phyloP scores from a whole-genome alignment of 148 eudicot species.

The Arbutus unedo region DNA sequence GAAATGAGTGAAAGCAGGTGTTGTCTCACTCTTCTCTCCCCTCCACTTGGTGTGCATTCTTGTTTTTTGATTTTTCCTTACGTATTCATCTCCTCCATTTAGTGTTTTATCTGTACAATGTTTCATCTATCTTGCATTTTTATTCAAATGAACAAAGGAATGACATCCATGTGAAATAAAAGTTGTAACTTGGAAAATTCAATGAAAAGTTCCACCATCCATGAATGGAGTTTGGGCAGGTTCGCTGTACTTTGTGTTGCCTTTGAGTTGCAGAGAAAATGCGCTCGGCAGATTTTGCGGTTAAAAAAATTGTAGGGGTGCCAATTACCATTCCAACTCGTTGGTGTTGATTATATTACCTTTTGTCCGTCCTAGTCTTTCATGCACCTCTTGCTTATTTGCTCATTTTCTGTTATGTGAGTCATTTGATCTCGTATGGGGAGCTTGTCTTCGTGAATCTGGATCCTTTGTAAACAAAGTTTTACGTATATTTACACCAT shows the following conservation, averaged over 20 bases:
- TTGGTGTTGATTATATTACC: not conserved
- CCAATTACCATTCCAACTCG: not conserved
- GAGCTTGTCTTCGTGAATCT: not conserved
- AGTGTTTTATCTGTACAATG: not conserved
- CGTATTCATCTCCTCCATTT: not conserved
- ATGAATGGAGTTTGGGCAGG: not conserved
- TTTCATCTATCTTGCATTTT: not conserved
- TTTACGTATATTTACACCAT: not conserved
- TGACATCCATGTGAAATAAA: not conserved
- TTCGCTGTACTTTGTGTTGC: not conserved
- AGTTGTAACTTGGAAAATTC: not conserved
- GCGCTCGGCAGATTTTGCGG: not conserved
- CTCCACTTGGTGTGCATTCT: not conserved
- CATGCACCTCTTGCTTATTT: not conserved
- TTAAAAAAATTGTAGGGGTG: not conserved
- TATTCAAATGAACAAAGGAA: not conserved
- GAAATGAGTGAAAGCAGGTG: conserved; percentile 84
- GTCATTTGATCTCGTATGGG: not conserved
- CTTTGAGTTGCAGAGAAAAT: not conserved
- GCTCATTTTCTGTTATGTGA: not conserved
- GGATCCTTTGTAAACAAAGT: not conserved
- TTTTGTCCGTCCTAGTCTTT: not conserved
- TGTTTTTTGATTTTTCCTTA: not conserved
- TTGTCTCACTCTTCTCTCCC: not conserved
- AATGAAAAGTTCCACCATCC: too few relatives aligned